Base-by-base conservation (phyloP, 495 filamentous ascomycete species). In the Aspergillus coremiiformis region DNA sequence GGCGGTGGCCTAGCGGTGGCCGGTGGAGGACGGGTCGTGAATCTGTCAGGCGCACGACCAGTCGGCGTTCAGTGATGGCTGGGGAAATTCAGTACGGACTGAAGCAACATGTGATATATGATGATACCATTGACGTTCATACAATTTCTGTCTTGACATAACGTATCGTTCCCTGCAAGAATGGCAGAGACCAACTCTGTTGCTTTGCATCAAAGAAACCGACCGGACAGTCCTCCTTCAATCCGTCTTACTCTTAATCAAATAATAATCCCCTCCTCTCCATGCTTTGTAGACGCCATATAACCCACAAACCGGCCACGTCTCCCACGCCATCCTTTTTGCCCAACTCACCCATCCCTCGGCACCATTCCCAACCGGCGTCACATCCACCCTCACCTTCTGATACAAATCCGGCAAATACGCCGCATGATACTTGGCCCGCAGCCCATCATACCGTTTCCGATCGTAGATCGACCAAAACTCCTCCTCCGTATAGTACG, bases 401-500 rank as follows among this genome's bases (percentile, higher is more conserved):
- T 82, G 67, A 55, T 70, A 83, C 21, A 82, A 65, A 48, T 65
- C 74, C 9, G 74, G 74, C 51, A 84, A 58, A 20, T 63, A 62
- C 6, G 48, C 53, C 0, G 80, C 79, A 23, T 69, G 51, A 54
- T 81, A 82, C 52, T 77, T 80, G 12, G 55, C 51, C 6, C 79
- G 66, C 54, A 82, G 47, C 9, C 17, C 52, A 30, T 79, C 70
- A 44, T 82, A 81, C 65, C 66, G 68, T 8, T 62, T 39, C 21
- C 64, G 59, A 46, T 81, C 69, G 46, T 80, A 81, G 21, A 77
- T 71, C 2, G 47, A 37, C 78, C 78, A 82, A 64, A 84, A 82
- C 47, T 80, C 77, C 0, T 71, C 55, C 53, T 82, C 73, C 5
- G 62, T 64, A 47, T 78, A 79, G 60, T 78, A 83, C 1, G 76